These are phyloP conservation scores for Xylariaceae sp. DNA, from an alignment of 2,329 filamentous ascomycete genomes.

Conservation along the genomic window DNA sequence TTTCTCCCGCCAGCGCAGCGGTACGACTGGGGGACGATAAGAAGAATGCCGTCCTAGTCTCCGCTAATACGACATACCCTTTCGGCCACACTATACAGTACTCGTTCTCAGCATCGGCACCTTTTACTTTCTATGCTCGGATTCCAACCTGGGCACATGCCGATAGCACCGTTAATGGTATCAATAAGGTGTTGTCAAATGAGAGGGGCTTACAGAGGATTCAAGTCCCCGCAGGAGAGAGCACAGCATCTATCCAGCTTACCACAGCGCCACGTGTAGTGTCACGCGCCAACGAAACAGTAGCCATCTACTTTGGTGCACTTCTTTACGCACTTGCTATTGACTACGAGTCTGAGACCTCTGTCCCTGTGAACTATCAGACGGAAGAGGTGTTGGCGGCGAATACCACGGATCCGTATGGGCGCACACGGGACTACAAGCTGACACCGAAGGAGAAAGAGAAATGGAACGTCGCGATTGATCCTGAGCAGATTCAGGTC, in stretches of 20 bases:
- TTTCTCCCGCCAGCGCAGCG: conserved; percentile 44
- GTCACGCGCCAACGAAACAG: conserved; percentile 31
- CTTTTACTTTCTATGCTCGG: conserved; percentile 33
- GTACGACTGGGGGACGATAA: conserved; percentile 34
- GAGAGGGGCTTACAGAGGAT: conserved; percentile 26
- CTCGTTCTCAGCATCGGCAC: conserved; percentile 28
- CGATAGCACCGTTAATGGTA: conserved; percentile 20
- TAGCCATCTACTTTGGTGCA: conserved; percentile 31
- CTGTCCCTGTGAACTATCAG: conserved; percentile 1
- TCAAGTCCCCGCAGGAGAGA: conserved; percentile 20
- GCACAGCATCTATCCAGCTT: conserved; percentile 24
- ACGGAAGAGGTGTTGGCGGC: not conserved
- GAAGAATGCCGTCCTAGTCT: conserved; percentile 38
- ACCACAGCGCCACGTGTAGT: conserved; percentile 28
- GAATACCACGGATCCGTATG: not conserved
- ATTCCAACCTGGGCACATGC: conserved; percentile 31
- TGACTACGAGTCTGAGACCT: conserved; percentile 23
- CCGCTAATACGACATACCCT: conserved; percentile 48
- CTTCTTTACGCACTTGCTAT: conserved; percentile 33
- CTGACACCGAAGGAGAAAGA: conserved; percentile 18
- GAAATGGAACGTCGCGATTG: conserved; percentile 34
- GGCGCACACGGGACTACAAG: not conserved
- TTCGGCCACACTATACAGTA: conserved; percentile 31
- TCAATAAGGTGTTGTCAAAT: conserved; percentile 1
- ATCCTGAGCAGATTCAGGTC: conserved; percentile 30